phyloP scores from a whole-genome alignment of 257 asterid species.

The Avicennia marina region DNA sequence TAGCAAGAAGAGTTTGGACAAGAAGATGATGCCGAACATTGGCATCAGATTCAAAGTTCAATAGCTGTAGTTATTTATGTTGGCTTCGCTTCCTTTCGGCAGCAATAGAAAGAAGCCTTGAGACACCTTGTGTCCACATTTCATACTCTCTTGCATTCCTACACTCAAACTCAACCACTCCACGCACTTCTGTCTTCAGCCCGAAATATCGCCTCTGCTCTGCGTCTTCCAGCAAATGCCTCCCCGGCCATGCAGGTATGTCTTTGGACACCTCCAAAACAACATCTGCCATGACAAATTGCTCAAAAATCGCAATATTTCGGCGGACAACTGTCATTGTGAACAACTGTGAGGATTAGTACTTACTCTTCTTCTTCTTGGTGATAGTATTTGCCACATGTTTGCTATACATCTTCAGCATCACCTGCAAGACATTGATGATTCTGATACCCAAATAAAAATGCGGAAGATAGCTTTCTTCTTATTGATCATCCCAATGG shows the following conservation, averaged over 20 bases:
- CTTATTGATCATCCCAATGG: not conserved
- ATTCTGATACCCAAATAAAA: not conserved
- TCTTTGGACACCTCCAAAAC: conserved; percentile 74
- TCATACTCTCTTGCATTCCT: conserved; percentile 52
- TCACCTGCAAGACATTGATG: conserved; percentile 45
- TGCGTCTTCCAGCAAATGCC: conserved; percentile 89
- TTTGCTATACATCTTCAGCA: conserved; percentile 98
- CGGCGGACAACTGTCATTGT: too few relatives aligned
- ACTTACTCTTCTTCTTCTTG: conserved; percentile 85
- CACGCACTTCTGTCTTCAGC: conserved; percentile 73
- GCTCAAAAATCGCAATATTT: too few relatives aligned
- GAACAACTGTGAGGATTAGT: too few relatives aligned
- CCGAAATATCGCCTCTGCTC: conserved; percentile 92
- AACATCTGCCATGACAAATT: too few relatives aligned
- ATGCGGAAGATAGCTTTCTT: not conserved
- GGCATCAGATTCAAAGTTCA: too few relatives aligned
- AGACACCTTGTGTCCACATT: conserved; percentile 70
- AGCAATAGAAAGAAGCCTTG: conserved; percentile 52
- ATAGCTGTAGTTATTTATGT: conserved; percentile 34
- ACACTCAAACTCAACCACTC: conserved; percentile 59
- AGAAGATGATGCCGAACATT: too few relatives aligned
- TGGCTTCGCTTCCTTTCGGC: conserved; percentile 45
- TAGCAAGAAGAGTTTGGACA: too few relatives aligned
- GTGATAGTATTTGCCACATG: conserved; percentile 80
- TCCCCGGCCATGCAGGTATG: conserved; percentile 96